A percentile compares a stretch with the other conserved stretches of the same genome.
Conservation (phyloP, 176 grass and related monocot genomes). For the Aegilops longissima region DNA sequence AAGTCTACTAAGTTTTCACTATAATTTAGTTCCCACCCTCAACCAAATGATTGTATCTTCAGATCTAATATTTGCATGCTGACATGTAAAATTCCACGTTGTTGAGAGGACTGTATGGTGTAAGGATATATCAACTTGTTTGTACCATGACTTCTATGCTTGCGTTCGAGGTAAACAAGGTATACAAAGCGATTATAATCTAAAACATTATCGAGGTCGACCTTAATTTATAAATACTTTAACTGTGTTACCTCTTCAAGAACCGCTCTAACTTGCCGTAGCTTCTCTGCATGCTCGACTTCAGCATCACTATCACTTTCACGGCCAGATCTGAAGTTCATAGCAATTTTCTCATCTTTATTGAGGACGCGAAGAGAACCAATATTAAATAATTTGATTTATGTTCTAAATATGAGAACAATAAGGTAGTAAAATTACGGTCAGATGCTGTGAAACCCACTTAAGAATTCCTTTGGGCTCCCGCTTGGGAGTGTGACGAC, state of each 20-base stretch:
- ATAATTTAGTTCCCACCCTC: background rate
- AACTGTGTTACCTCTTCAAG: conserved; percentile 81
- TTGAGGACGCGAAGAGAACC: background rate
- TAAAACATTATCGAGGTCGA: background rate
- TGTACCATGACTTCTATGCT: background rate
- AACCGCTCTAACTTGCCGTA: conserved; percentile 98
- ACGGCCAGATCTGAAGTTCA: conserved; percentile 75
- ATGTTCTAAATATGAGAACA: background rate
- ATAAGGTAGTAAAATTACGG: background rate
- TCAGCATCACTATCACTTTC: conserved; percentile 99
- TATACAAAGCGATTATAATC: background rate
- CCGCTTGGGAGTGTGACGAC: background rate
- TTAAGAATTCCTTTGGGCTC: background rate
- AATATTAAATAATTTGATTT: conserved; percentile 8
- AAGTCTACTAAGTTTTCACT: background rate
- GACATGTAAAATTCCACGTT: background rate
- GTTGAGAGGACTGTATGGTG: background rate
- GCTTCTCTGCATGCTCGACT: conserved; percentile 91
- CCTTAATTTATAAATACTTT: background rate
- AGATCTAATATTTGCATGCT: background rate
- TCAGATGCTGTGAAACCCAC: background rate
- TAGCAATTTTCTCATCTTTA: conserved; percentile 21
- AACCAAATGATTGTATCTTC: background rate
- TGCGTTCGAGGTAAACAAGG: background rate
- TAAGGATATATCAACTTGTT: background rate